Percentiles rank a stretch among this genome's conserved stretches.
phyloP scores from a whole-genome alignment of 106 monocot genomes.

The Cymbidium sinense region DNA sequence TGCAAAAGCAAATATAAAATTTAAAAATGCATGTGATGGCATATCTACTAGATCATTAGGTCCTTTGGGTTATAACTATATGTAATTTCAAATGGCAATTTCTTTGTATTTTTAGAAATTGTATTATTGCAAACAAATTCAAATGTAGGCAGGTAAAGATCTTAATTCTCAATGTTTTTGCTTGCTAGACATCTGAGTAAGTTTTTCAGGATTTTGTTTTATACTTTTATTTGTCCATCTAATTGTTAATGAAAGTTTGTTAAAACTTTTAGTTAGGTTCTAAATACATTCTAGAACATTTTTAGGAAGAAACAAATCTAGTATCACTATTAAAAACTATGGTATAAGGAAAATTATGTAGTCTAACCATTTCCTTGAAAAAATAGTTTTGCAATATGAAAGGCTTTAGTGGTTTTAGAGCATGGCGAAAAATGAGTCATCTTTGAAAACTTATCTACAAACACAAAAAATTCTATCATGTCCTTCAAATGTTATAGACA shows the following conservation, averaged over 20 bases:
- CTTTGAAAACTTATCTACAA: not conserved
- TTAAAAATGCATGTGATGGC: too few species aligned
- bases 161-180: too few species aligned
- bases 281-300: not conserved
- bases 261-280: not conserved
- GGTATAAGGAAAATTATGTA: not conserved
- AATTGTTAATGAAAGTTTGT: not conserved
- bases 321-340: not conserved
- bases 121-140: too few species aligned
- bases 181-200: too few species aligned
- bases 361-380: not conserved
- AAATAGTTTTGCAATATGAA: not conserved
- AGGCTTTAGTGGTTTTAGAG: not conserved
- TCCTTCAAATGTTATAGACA: not conserved
- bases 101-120: too few species aligned
- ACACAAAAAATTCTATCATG: not conserved
- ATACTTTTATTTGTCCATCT: not conserved
- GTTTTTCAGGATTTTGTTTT: too few species aligned
- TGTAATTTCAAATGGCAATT: too few species aligned
- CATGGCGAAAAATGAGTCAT: not conserved
- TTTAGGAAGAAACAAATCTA: not conserved
- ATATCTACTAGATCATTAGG: too few species aligned
- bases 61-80: too few species aligned
- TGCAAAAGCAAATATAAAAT: too few species aligned
- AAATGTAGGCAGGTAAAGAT: too few species aligned